Evolutionary conservation across 2,329 filamentous ascomycete species (phyloP).

Genomic region (Chrysosporium keratinophilum): DNA sequence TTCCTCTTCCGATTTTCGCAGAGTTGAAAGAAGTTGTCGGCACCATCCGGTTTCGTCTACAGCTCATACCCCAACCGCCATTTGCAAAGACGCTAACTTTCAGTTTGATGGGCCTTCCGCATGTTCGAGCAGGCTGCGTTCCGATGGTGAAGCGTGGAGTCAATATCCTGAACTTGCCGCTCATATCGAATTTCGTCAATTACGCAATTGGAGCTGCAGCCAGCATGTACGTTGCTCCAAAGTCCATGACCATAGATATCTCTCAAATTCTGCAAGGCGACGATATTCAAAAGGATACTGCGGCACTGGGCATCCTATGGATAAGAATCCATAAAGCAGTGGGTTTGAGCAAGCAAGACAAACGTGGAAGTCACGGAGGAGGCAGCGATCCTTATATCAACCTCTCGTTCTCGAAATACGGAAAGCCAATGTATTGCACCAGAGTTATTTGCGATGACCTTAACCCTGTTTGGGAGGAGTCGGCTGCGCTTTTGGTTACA

Average conservation of each 20-base stretch:
- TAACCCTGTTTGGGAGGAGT: conserved; percentile 88
- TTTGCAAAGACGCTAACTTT: conserved; percentile 88
- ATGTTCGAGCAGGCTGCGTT: conserved; percentile 78
- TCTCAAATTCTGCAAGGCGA: conserved; percentile 85
- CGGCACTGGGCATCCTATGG: conserved; percentile 81
- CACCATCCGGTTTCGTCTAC: conserved; percentile 70
- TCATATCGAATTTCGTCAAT: conserved; percentile 95
- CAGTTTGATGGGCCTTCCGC: conserved; percentile 86
- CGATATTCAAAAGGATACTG: conserved; percentile 74
- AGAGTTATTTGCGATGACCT: conserved; percentile 90
- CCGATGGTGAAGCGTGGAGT: conserved; percentile 87
- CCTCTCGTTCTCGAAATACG: conserved; percentile 87
- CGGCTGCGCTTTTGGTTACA: conserved; percentile 72
- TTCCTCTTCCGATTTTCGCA: conserved; percentile 78
- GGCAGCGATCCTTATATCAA: conserved; percentile 95
- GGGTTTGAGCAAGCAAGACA: conserved; percentile 85
- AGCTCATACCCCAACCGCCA: conserved; percentile 80
- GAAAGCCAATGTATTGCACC: conserved; percentile 95
- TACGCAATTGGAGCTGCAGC: conserved; percentile 82
- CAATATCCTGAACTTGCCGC: conserved; percentile 79
- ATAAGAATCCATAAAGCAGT: conserved; percentile 80
- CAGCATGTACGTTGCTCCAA: conserved; percentile 86
- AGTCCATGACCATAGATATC: conserved; percentile 85
- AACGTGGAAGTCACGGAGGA: conserved; percentile 67
- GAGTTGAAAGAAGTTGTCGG: conserved; percentile 86